phyloP scores from a whole-genome alignment of 148 eudicot species.

The Dianthus caryophyllus region DNA sequence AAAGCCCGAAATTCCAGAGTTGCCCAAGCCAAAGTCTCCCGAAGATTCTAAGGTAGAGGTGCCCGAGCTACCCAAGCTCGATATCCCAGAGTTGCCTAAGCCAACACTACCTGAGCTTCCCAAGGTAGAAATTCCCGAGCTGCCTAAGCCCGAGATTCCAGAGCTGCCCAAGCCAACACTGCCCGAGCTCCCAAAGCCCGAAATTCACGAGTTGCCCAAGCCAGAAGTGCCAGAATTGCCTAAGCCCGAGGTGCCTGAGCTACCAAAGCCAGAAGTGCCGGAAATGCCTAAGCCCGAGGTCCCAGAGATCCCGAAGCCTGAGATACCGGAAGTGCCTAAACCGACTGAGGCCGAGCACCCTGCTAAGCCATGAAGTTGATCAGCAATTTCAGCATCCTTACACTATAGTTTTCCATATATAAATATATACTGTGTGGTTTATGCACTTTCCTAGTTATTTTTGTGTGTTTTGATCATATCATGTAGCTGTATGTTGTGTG shows the following conservation, averaged over 20 bases:
- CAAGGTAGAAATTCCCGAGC: not conserved
- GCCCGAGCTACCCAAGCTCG: constrained; percentile 11
- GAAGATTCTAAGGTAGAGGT: not conserved
- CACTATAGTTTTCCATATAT: not conserved
- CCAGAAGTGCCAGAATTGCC: not conserved
- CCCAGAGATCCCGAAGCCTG: constrained; percentile 5
- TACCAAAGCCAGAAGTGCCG: constrained; percentile 8
- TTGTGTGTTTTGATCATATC: not conserved
- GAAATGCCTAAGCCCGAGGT: constrained; percentile 7
- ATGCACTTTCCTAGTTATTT: not conserved
- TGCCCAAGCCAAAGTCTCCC: not conserved
- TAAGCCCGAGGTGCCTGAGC: not conserved
- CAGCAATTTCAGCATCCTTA: not conserved
- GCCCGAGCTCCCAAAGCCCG: constrained; percentile 8
- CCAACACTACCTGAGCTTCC: constrained; percentile 16
- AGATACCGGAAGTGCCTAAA: constrained; percentile 3
- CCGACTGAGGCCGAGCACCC: constrained; percentile 13
- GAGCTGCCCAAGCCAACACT: constrained; percentile 12
- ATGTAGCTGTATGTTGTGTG: not conserved
- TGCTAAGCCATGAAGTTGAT: constrained; percentile 12
- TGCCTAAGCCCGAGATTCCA: constrained; percentile 14
- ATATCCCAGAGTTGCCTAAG: constrained; percentile 7
- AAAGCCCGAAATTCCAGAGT: too few relatives aligned
- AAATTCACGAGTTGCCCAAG: constrained; percentile 5
- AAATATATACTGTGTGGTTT: not conserved